Evolutionary conservation across 106 monocot genomes (phyloP), one percentile per base, ranked within the genome.

Genomic region (Phalaenopsis aphrodite): DNA sequence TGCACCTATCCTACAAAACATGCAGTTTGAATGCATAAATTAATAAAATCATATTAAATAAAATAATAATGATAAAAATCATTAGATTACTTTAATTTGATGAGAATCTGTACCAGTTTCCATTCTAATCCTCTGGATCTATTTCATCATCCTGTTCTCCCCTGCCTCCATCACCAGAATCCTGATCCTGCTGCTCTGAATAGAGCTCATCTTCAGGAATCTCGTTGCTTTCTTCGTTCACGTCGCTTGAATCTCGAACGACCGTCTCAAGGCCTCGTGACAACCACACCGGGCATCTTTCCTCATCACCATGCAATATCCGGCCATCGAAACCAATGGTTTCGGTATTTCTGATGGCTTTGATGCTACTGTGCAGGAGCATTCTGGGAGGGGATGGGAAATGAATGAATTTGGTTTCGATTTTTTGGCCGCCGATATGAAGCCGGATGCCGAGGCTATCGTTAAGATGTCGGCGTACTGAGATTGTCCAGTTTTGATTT

Each of bases 371-470:
- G 85, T 84, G 74, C 96, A 96, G 18, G 88, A 88, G 57, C 96
- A 96, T 82, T 96, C 96, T 6, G 96, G 96, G 42, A 93, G 79
- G 2, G 96, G 96, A 65, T 94, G 93, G 3, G 96, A 87, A 61
- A 93, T 81, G 77, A 96, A 96, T 39, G 88, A 90, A 47, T 68
- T 49, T 41, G 87, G 85, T 75, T 89, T 96, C 21, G 91, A 90
- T 58, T 56, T 73, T 56, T 49, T 42, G n/a, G 90, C 87, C 78
- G 84, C 76, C 19, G 41, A 55, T 74, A 86, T 48, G 23, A 96
- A 68, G 21, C 96, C 96, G n/a, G 90, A 93, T 41, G 12, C 89
- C 87, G 42, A 90, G 21, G 52, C 90, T 91, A 55, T 82, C 86
- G 46, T 92, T 90, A 19, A 96, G 91, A 77, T 90, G 93, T 9